A percentile compares a stretch with the other conserved stretches of the same genome.
Evolutionary conservation across 2,329 filamentous ascomycete genomes (phyloP).

Genomic region (Knoxdaviesia proteae): DNA sequence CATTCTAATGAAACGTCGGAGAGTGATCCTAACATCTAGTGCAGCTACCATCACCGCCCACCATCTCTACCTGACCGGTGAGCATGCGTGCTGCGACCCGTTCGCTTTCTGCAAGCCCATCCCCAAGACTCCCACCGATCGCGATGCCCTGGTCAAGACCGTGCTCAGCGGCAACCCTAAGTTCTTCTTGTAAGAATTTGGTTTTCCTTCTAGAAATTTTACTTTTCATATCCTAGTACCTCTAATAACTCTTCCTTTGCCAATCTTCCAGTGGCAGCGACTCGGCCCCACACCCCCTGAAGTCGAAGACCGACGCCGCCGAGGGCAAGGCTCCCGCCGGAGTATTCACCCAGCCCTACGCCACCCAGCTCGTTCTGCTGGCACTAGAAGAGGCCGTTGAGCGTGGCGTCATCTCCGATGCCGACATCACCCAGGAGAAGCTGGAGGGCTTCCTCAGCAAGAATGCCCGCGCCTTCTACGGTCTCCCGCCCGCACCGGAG

Average conservation of each 20-base stretch:
- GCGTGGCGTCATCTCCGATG: slow-evolving; percentile 26
- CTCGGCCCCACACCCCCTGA: slow-evolving; percentile 40
- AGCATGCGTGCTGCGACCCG: slow-evolving; percentile 41
- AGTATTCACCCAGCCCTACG: slow-evolving; percentile 61
- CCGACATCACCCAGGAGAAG: slow-evolving; percentile 31
- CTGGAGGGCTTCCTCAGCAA: slow-evolving; percentile 32
- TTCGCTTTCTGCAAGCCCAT: slow-evolving; percentile 57
- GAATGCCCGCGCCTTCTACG: slow-evolving; percentile 33
- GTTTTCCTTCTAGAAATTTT: background rate
- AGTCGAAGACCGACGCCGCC: slow-evolving; percentile 28
- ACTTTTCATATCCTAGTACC: background rate
- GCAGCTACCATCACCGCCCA: slow-evolving; percentile 65
- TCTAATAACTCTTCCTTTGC: background rate
- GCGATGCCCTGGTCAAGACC: slow-evolving; percentile 49
- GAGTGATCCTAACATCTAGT: background rate
- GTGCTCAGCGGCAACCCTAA: slow-evolving; percentile 36
- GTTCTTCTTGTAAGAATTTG: slow-evolving; percentile 46
- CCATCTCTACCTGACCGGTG: slow-evolving; percentile 61
- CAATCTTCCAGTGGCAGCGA: slow-evolving; percentile 26
- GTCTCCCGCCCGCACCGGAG: slow-evolving; percentile 11
- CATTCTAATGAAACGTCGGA: too few relatives aligned
- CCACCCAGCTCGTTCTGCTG: slow-evolving; percentile 39
- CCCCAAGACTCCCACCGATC: slow-evolving; percentile 50
- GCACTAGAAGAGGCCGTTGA: slow-evolving; percentile 40
- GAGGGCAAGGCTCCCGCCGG: slow-evolving; percentile 43